Evolutionary conservation across 768 basidiomycete genomes (phyloP), one percentile per base, ranked within the genome.

Genomic region (Mycena alexandri): DNA sequence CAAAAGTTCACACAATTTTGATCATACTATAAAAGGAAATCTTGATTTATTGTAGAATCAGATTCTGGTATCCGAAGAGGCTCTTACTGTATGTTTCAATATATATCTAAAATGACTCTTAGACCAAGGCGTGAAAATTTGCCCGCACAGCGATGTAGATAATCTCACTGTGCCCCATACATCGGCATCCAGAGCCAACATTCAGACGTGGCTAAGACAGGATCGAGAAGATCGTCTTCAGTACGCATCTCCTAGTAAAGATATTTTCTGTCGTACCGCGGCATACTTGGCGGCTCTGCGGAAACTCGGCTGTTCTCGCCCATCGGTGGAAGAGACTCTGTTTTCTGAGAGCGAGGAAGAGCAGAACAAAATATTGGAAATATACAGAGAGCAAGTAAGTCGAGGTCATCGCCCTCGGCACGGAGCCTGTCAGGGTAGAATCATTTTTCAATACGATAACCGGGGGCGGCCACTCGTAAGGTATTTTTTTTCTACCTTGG

Each of bases 101-200:
- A n/a, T 41, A 10, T 21, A 21, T 38, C 13, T 53, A 21, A 36
- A 19, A 16, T 25, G 24, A 13, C 7, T 19, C 9, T 33, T 16
- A 61, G 60, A 51, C 43, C 53, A 55, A 46, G 61, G 61, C 5
- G 52, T 55, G 0, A 63, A 63, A 63, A n/a, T 54, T 14, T 63
- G 61, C 11, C 61, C 61, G 0, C 11, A 16, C 13, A 4, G 42
- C 2, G 61, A 63, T 21, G 5, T 0, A 34, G 29, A 46, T 1
- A 1, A 21, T 0, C 19, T 63, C 0, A 46, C 52, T 1, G 14
- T 54, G 19, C 43, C 52, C 1, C 61, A 63, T 13, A 54, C 61
- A 0, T 2, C 14, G 9, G 65, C 59, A 0, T 52, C 58, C 5
- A n/a, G 53, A 1, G 36, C 29, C 10, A 43, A 55, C 17, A 41